Evolutionary conservation across 352 stramenopile genomes (phyloP).

Genomic region (Phytopythium kandeliae): DNA sequence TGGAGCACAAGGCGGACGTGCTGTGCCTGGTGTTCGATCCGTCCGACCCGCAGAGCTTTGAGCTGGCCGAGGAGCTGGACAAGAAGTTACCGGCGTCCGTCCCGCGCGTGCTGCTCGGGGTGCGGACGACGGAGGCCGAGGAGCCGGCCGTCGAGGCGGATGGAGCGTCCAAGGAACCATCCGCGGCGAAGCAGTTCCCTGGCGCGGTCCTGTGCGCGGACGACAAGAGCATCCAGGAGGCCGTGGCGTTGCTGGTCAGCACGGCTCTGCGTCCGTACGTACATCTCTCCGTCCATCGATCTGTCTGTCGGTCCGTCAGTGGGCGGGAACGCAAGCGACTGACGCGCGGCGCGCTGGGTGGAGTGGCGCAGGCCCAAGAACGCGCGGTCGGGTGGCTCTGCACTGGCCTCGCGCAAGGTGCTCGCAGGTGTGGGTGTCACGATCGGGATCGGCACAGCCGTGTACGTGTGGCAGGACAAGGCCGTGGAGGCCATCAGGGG

Average conservation of each 20-base stretch:
- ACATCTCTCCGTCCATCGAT: too few relatives aligned
- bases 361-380: slow-evolving; percentile 49
- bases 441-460: slow-evolving; percentile 3
- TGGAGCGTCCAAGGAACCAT: slow-evolving; percentile 41
- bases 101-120: slow-evolving; percentile 54
- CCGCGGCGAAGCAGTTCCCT: slow-evolving; percentile 35
- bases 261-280: slow-evolving; percentile 49
- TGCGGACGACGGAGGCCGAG: slow-evolving; percentile 16
- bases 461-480: too few relatives aligned
- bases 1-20: slow-evolving; percentile 69
- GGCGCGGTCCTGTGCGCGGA: slow-evolving; percentile 40
- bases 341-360: not conserved
- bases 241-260: slow-evolving; percentile 33
- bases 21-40: slow-evolving; percentile 67
- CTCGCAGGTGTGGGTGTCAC: slow-evolving; percentile 10
- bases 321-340: too few relatives aligned
- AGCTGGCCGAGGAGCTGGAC: slow-evolving; percentile 42
- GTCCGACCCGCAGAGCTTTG: slow-evolving; percentile 32
- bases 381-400: slow-evolving; percentile 24
- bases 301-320: too few relatives aligned
- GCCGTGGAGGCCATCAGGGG: too few relatives aligned
- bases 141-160: slow-evolving; percentile 10
- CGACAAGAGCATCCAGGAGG: slow-evolving; percentile 24
- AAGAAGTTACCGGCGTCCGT: slow-evolving; percentile 49
- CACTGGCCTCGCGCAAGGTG: slow-evolving; percentile 11